phyloP scores from a whole-genome alignment of 352 stramenopile species.

The Phytophthora ramorum region DNA sequence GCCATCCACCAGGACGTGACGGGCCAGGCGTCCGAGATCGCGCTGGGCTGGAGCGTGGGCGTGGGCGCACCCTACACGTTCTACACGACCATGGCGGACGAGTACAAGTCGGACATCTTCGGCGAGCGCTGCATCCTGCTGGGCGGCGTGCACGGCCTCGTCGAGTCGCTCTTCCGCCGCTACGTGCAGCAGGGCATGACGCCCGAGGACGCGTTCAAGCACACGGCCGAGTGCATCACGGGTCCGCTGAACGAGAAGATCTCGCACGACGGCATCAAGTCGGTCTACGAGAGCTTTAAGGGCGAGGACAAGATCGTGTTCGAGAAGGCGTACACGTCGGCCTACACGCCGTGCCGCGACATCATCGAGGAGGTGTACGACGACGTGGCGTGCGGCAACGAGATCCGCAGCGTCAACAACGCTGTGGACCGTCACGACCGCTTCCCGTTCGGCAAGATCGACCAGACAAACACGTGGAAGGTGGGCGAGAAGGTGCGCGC shows the following conservation, averaged over 20 bases:
- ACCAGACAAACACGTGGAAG: constrained; percentile 97
- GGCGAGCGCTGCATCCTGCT: constrained; percentile 97
- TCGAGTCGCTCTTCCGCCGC: constrained; percentile 97
- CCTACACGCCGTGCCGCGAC: constrained; percentile 96
- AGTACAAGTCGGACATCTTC: constrained; percentile 99
- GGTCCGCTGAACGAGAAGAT: constrained; percentile 98
- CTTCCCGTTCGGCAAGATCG: constrained; percentile 98
- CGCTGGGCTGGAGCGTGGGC: constrained; percentile 96
- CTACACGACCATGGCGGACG: constrained; percentile 95
- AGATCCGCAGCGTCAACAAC: constrained; percentile 99
- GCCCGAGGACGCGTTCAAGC: constrained; percentile 95
- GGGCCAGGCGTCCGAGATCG: constrained; percentile 94
- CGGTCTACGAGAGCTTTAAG: constrained; percentile 95
- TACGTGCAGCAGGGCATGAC: constrained; percentile 96
- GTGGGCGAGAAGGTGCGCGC: constrained; percentile 97
- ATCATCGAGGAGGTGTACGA: constrained; percentile 99
- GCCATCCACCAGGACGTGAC: constrained; percentile 96
- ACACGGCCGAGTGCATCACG: constrained; percentile 97
- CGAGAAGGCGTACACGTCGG: constrained; percentile 95
- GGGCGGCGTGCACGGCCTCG: constrained; percentile 96
- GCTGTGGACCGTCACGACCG: constrained; percentile 94
- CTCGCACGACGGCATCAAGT: constrained; percentile 97
- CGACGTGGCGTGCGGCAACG: constrained; percentile 97
- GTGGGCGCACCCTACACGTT: constrained; percentile 98
- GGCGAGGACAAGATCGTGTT: constrained; percentile 95